Percentiles rank a stretch among this genome's conserved stretches.
These are phyloP conservation scores for Macrophomina tecta DNA, from an alignment of 2,329 filamentous ascomycete species.

Conservation along the genomic window DNA sequence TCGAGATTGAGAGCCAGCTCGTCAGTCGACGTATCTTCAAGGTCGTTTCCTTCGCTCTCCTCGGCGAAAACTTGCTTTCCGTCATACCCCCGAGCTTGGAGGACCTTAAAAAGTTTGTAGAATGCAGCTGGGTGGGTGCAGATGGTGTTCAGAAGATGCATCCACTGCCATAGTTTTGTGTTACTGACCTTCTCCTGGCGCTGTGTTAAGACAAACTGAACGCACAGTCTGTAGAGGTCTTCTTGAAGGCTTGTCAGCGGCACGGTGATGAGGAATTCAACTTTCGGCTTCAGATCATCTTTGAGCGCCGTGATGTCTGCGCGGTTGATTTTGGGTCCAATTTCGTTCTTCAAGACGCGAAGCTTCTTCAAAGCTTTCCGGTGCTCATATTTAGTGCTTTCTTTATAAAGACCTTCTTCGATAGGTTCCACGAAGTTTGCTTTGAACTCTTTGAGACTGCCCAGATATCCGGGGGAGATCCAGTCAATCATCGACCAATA, in stretches of 20 bases:
- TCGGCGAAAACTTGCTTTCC: conserved; percentile 2
- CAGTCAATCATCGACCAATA: conserved; percentile 89
- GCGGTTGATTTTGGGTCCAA: conserved; percentile 80
- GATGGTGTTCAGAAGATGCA: conserved; percentile 59
- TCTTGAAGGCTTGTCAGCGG: conserved; percentile 71
- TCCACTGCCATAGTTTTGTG: conserved; percentile 61
- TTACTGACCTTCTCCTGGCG: conserved; percentile 41
- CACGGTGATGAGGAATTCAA: conserved; percentile 80
- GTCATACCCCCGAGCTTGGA: conserved; percentile 27
- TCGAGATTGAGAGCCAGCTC: background rate
- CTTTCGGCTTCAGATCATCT: conserved; percentile 73
- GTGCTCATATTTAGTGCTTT: conserved; percentile 64
- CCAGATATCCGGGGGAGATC: conserved; percentile 81
- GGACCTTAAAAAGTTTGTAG: conserved; percentile 31
- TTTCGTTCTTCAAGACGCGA: conserved; percentile 71
- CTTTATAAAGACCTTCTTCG: conserved; percentile 69
- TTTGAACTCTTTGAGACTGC: conserved; percentile 70
- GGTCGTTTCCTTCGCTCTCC: conserved; percentile 6
- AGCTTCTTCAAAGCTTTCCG: conserved; percentile 70
- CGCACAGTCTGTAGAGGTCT: conserved; percentile 64
- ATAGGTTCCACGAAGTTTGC: conserved; percentile 76
- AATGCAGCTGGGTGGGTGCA: conserved; percentile 66
- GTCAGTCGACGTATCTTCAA: background rate
- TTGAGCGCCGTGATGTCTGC: conserved; percentile 72
- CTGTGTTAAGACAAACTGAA: conserved; percentile 45